Conservation (phyloP, 768 basidiomycete species). For the Cubamyces lactineus region DNA sequence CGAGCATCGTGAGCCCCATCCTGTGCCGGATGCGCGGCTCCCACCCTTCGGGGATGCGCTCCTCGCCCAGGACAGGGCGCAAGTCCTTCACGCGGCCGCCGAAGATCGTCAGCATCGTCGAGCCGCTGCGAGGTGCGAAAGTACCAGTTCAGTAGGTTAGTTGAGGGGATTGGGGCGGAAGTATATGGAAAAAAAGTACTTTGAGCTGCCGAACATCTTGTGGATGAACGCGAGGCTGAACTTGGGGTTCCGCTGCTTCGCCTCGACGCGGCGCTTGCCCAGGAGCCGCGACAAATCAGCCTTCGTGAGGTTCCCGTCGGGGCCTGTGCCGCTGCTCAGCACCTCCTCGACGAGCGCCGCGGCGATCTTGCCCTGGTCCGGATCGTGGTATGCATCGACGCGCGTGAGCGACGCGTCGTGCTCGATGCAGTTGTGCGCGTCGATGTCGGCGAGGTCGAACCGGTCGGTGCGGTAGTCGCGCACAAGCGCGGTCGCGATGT, state of each 20-base stretch:
- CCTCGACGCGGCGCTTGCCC: slow-evolving; percentile 65
- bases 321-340: slow-evolving; percentile 61
- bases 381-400: slow-evolving; percentile 48
- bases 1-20: slow-evolving; percentile 60
- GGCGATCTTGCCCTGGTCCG: slow-evolving; percentile 59
- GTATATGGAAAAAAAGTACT: slow-evolving; percentile 48
- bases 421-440: slow-evolving; percentile 76
- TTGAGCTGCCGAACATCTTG: slow-evolving; percentile 65
- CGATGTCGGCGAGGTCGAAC: slow-evolving; percentile 68
- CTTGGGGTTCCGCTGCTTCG: slow-evolving; percentile 54
- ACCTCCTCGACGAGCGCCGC: slow-evolving; percentile 55
- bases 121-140: no score
- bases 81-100: slow-evolving; percentile 65
- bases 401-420: slow-evolving; percentile 67
- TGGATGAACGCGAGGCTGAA: slow-evolving; percentile 57
- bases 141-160: no score
- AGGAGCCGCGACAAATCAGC: slow-evolving; percentile 61
- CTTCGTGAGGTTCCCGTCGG: slow-evolving; percentile 48
- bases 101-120: slow-evolving; percentile 66
- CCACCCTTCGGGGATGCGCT: slow-evolving; percentile 73
- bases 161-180: no score
- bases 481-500: slow-evolving; percentile 58
- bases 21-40: slow-evolving; percentile 59
- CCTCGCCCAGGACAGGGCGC: slow-evolving; percentile 59
- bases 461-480: slow-evolving; percentile 59